These are phyloP conservation scores for Fennellomyces sp. DNA, from an alignment of 371 early-diverging fungal genomes.

Conservation along the genomic window DNA sequence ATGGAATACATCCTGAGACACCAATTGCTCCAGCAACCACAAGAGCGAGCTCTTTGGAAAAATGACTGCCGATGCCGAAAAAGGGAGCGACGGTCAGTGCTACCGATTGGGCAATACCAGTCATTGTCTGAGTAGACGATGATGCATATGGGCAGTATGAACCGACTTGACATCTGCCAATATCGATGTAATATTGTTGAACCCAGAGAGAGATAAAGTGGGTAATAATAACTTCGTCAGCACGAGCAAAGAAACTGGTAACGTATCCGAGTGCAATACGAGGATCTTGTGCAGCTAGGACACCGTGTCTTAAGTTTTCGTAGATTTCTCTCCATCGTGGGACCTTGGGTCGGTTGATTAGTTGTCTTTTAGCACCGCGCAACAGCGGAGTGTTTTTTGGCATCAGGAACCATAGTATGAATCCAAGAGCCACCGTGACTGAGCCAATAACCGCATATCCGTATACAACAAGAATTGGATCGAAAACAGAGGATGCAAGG, in stretches of 20 bases:
- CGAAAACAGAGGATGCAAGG: slow-evolving; percentile 6
- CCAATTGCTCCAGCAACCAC: slow-evolving; percentile 60
- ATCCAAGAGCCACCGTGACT: slow-evolving; percentile 27
- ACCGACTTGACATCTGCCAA: slow-evolving; percentile 50
- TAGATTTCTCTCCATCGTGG: slow-evolving; percentile 14
- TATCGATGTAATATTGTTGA: slow-evolving; percentile 58
- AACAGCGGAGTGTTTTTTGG: slow-evolving; percentile 23
- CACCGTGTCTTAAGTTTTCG: slow-evolving; percentile 23
- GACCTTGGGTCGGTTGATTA: not conserved
- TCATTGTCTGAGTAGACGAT: slow-evolving; percentile 58
- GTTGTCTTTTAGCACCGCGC: not conserved
- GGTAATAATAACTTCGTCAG: slow-evolving; percentile 76
- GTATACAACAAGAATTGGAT: slow-evolving; percentile 4
- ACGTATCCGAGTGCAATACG: slow-evolving; percentile 62
- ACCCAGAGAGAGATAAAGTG: slow-evolving; percentile 81
- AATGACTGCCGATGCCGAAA: slow-evolving; percentile 54
- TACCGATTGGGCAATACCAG: slow-evolving; percentile 73
- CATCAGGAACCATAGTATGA: slow-evolving; percentile 38
- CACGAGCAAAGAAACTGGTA: slow-evolving; percentile 72
- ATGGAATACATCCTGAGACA: slow-evolving; percentile 61
- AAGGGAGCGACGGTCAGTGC: slow-evolving; percentile 73
- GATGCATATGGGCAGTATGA: slow-evolving; percentile 44
- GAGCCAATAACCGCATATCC: slow-evolving; percentile 43
- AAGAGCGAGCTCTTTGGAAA: slow-evolving; percentile 51
- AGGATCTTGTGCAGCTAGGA: slow-evolving; percentile 59